Base-by-base conservation (phyloP, 78 protist genomes). In the Dictyostelium brefeldianum region DNA sequence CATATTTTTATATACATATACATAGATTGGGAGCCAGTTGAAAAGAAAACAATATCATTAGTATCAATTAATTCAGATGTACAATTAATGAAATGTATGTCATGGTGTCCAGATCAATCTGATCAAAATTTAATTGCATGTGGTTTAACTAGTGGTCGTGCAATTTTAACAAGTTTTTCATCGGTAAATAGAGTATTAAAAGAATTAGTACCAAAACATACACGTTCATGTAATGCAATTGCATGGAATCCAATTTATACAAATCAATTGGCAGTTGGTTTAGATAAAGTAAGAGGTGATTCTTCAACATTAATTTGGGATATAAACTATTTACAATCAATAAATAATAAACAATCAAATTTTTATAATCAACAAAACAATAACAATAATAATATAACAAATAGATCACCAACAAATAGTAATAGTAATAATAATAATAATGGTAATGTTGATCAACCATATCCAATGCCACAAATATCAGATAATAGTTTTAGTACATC, bases 151-250 rank as follows among this genome's bases (percentile, higher is more conserved):
- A 90, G 22, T 25, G 95, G 95, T 75, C 77, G 62, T 20, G 54
- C 95, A 17, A 25, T 93, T 9, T 47, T 93, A 11, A 78, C 94
- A 5, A 93, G 90, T 56, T 93, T 93, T 54, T 71, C 89, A 77
- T 59, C 83, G 5, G 77, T 77, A 0, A 79, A 80, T 70, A 82
- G 91, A 71, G 56, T 73, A 4, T 15, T 93, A 62, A 93, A 93
- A 84, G 96, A 93, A 78, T 93, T 93, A 15, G 87, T 53, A 56
- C 89, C 96, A 50, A 78, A 84, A 41, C 96, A 93, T 83, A 74
- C 81, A 27, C 70, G 95, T 77, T 69, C 83, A 18, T 93, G 96
- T 57, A 93, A 93, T 78, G 56, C 83, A 54, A 78, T 93, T 20
- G 80, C 92, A 5, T 93, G 91, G 94, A 93, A 93, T 56, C 92